A percentile compares a stretch with the other conserved stretches of the same genome.
Conservation (phyloP, 169 alveolate species). For the Cyclospora cayetanensis region DNA sequence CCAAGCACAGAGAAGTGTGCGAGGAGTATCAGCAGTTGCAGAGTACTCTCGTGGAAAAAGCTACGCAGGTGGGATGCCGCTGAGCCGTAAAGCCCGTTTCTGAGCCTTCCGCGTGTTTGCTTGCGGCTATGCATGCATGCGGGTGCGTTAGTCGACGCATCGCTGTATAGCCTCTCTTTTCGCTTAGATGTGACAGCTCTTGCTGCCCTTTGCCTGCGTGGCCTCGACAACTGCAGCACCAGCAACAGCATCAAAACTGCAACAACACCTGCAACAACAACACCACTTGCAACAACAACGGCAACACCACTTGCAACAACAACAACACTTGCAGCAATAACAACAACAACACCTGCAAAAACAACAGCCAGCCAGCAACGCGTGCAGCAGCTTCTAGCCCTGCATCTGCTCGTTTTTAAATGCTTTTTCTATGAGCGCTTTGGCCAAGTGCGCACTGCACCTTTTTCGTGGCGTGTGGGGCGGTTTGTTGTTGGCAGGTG, state of each 20-base stretch:
- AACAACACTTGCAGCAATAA: too few species aligned
- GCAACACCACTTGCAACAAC: too few species aligned
- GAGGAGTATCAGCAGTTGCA: constrained; percentile 86
- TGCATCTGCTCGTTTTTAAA: background rate
- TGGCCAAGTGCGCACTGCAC: constrained; percentile 75
- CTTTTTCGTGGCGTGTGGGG: background rate
- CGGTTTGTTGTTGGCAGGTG: constrained; percentile 73
- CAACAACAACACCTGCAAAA: too few species aligned
- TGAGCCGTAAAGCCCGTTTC: background rate
- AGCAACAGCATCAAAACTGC: too few species aligned
- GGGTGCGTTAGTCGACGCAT: background rate
- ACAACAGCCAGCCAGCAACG: too few species aligned
- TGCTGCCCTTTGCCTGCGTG: too few species aligned
- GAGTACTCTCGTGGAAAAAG: constrained; percentile 69
- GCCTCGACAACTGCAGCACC: too few species aligned
- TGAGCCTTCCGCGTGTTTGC: background rate
- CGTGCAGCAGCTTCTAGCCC: too few species aligned
- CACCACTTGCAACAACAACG: too few species aligned
- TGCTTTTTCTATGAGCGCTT: constrained; percentile 76
- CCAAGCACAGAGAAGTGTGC: constrained; percentile 79
- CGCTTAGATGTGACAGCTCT: too few species aligned
- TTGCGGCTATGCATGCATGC: background rate
- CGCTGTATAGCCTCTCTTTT: too few species aligned
- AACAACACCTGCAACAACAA: too few species aligned
- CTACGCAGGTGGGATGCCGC: background rate